Evolutionary conservation across 805 yeast genomes (phyloP).

Genomic region (Yamadazyma olivae): DNA sequence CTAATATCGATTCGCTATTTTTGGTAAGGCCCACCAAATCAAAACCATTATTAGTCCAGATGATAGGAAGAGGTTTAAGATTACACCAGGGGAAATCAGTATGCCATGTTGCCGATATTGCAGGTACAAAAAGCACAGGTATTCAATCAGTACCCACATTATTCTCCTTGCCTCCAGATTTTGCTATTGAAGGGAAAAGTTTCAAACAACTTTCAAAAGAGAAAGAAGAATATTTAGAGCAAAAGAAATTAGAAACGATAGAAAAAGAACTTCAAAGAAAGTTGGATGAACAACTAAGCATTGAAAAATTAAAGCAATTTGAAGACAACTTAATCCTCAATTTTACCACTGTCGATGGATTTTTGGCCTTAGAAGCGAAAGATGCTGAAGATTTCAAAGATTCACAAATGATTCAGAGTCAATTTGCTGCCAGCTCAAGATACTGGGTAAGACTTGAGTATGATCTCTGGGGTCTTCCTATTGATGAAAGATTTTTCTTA

Average conservation of each 20-base stretch:
- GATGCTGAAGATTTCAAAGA: conserved; percentile 10
- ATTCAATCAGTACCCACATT: conserved; percentile 56
- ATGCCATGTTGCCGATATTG: conserved; percentile 78
- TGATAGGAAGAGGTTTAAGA: conserved; percentile 89
- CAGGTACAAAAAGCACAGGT: conserved; percentile 55
- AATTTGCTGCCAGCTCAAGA: conserved; percentile 12
- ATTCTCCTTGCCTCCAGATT: conserved; percentile 26
- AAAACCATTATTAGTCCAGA: conserved; percentile 67
- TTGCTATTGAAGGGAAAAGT: conserved; percentile 10
- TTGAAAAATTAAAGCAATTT: conserved; percentile 11
- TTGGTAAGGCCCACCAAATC: conserved; percentile 82
- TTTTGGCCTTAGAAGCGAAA: conserved; percentile 22
- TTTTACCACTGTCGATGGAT: conserved; percentile 37
- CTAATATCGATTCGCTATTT: conserved; percentile 77
- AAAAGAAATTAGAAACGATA: conserved; percentile 7
- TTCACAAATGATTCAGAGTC: conserved; percentile 11
- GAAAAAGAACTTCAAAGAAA: conserved; percentile 11
- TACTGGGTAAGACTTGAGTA: conserved; percentile 32
- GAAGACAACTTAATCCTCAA: conserved; percentile 20
- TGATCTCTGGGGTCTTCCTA: conserved; percentile 28
- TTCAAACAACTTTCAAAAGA: conserved; percentile 10
- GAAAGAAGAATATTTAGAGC: conserved; percentile 9
- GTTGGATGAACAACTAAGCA: conserved; percentile 10
- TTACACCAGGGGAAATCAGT: conserved; percentile 54
- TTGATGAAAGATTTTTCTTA: conserved; percentile 11